Evolutionary conservation across 148 eudicot genomes (phyloP).

Genomic region (Arbutus unedo): DNA sequence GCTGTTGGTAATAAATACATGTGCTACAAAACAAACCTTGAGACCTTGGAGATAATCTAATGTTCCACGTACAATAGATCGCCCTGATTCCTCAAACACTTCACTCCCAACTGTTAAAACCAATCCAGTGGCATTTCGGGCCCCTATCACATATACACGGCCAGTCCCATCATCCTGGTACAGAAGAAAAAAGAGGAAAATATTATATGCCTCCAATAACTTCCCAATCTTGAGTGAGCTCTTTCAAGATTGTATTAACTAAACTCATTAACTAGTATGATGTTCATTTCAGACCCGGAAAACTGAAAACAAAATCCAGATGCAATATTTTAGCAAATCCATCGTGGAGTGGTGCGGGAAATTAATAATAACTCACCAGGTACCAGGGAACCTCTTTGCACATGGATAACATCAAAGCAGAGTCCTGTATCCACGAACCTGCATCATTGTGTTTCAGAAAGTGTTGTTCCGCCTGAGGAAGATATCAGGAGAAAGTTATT

Average conservation of each 20-base stretch:
- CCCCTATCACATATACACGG: conserved; percentile 82
- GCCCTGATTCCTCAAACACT: conserved; percentile 86
- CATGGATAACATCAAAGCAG: conserved; percentile 89
- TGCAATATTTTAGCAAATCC: neutral
- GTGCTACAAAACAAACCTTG: conserved; percentile 46
- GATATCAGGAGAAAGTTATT: neutral
- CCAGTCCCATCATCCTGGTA: conserved; percentile 89
- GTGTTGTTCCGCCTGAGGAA: conserved; percentile 85
- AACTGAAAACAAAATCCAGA: neutral
- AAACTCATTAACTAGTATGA: neutral
- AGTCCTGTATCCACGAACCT: conserved; percentile 99
- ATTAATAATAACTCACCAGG: conserved; percentile 51
- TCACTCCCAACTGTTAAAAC: conserved; percentile 89
- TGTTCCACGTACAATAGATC: conserved; percentile 84
- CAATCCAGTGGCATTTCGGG: conserved; percentile 86
- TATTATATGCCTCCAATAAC: neutral
- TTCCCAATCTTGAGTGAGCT: neutral
- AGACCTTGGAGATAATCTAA: conserved; percentile 95
- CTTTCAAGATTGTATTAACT: neutral
- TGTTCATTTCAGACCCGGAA: neutral
- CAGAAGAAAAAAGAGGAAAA: conserved; percentile 1
- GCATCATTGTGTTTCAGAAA: conserved; percentile 96
- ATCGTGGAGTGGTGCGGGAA: neutral
- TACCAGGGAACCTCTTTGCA: conserved; percentile 97
- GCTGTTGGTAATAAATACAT: neutral